These are phyloP conservation scores for Auriscalpium orientale DNA, from an alignment of 768 basidiomycete species.

Conservation along the genomic window DNA sequence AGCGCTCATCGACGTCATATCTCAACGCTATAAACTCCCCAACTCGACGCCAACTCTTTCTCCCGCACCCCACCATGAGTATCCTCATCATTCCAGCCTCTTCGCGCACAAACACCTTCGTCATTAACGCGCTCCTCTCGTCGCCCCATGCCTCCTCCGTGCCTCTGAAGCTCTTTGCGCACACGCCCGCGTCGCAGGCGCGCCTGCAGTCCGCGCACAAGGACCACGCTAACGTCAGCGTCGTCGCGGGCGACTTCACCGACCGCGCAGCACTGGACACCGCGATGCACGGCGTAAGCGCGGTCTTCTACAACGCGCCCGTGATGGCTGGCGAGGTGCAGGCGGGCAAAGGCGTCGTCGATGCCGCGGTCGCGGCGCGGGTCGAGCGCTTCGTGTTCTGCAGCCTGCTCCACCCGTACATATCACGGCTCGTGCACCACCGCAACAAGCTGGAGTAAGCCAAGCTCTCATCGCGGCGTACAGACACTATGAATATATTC, in stretches of 20 bases:
- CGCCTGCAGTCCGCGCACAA: constrained; percentile 1
- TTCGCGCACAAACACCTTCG: constrained; percentile 11
- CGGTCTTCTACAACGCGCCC: constrained; percentile 12
- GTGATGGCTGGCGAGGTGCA: constrained; percentile 5
- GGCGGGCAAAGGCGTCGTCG: constrained; percentile 14
- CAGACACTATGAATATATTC: background rate
- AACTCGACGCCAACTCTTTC: too few species aligned
- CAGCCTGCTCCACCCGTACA: constrained; percentile 14
- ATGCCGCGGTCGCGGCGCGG: constrained; percentile 12
- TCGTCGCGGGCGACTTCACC: constrained; percentile 10
- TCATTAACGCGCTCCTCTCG: constrained; percentile 8
- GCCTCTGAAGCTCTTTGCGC: constrained; percentile 10
- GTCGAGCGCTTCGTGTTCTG: constrained; percentile 12
- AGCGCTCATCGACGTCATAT: too few species aligned
- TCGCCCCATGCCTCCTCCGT: constrained; percentile 6
- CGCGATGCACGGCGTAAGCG: constrained; percentile 2
- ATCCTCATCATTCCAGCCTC: constrained; percentile 13
- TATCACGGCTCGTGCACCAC: constrained; percentile 11
- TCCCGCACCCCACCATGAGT: constrained; percentile 3
- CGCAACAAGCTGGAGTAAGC: constrained; percentile 12
- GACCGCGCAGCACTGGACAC: constrained; percentile 3
- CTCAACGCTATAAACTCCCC: too few species aligned
- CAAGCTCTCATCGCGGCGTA: background rate
- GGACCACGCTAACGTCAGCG: constrained; percentile 3
- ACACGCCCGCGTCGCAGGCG: background rate